Base-by-base conservation (phyloP, 768 basidiomycete species). In the Collybiopsis confluens region DNA sequence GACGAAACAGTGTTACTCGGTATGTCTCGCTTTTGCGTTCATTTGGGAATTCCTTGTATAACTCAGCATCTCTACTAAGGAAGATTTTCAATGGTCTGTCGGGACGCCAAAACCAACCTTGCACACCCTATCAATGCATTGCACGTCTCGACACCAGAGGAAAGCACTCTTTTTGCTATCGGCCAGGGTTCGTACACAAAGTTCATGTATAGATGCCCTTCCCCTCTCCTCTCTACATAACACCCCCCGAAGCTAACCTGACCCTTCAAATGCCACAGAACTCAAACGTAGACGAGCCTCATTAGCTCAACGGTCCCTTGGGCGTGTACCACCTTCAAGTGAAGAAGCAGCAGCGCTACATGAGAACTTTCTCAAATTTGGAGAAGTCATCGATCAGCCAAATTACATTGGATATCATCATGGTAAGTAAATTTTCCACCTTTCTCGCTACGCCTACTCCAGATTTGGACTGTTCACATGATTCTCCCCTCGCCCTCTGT, bases 61-160 rank as follows among this genome's bases (percentile, higher is more conserved):
- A n/a, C n/a, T n/a, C n/a, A n/a, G n/a, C n/a, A n/a, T n/a, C n/a
- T n/a, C n/a, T n/a, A n/a, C n/a, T n/a, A n/a, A 90, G 91, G 92
- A n/a, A 82, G 90, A n/a, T 93, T 93, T 71, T 85, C 86, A 0
- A 93, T 93, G 90, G 90, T 92, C 6, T 91, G 88, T 63, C 73
- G 90, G 54, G 85, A 92, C 61, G 79, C 86, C 0, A 64, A 66
- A 13, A 88, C 87, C 2, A 81, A 85, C 56, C 77, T 75, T 47
- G 83, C 90, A 0, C 71, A 76, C 35, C 68, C 77, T 9, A 83
- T 93, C 23, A 85, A 87, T 59, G 80, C 79, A 7, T 70, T 94
- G 13, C 67, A 76, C 6, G 72, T 85, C 24, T 68, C 74, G 16
- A 83, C 82, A 0, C 68, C 78, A 2, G 87, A 88, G 60, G 90